phyloP scores from a whole-genome alignment of 768 basidiomycete genomes.

The Agrocybe chaxingu region DNA sequence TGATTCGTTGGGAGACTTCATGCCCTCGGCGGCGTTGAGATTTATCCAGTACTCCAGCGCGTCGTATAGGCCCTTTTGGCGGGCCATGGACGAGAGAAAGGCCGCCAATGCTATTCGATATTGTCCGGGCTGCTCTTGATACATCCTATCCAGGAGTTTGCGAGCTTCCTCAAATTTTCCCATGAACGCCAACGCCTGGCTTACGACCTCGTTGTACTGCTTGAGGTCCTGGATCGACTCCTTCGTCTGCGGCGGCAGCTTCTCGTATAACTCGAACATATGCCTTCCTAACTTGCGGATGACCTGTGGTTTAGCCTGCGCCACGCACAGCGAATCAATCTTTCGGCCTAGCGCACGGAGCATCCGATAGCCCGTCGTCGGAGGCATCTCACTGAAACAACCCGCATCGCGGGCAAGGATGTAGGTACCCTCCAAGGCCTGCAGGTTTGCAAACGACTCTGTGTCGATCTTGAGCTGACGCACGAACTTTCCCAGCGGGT shows the following conservation, averaged over 20 bases:
- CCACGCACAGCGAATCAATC: constrained; percentile 15
- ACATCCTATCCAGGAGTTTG: not conserved
- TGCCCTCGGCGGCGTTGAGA: no score
- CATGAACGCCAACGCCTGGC: constrained; percentile 8
- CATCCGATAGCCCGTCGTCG: no score
- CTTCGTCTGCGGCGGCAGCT: constrained; percentile 1
- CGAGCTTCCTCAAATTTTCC: constrained; percentile 1
- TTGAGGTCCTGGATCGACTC: not conserved
- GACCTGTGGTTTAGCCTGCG: constrained; percentile 2
- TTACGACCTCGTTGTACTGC: not conserved
- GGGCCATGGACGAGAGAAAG: constrained; percentile 1
- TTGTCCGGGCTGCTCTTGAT: not conserved
- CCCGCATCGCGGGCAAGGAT: no score
- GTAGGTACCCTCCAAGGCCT: no score
- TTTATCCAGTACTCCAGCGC: constrained; percentile 6
- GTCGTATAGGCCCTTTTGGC: constrained; percentile 2
- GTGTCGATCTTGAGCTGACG: no score
- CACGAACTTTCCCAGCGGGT: no score
- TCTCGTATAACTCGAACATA: constrained; percentile 7
- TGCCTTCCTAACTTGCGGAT: constrained; percentile 9
- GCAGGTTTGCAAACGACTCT: no score
- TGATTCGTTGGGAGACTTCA: no score
- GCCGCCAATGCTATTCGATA: constrained; percentile 4
- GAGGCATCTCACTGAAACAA: no score
- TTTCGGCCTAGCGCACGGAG: constrained; percentile 1